Conservation (phyloP, 176 grass and related monocot genomes). For the Phragmites australis region DNA sequence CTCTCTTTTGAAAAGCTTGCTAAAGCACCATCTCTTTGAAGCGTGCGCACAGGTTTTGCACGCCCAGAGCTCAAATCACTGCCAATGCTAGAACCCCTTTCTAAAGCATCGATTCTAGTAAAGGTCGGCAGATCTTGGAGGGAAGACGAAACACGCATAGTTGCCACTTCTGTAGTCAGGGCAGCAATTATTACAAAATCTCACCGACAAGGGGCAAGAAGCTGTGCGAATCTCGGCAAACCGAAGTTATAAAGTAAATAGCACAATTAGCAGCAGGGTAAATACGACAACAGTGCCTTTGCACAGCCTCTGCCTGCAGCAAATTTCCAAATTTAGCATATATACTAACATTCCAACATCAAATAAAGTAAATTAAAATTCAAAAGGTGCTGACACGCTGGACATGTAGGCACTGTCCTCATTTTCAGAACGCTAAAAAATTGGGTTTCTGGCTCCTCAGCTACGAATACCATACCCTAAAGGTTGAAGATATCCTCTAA, state of each 20-base stretch:
- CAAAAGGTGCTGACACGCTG: background rate
- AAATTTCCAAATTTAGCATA: slow-evolving; percentile 23
- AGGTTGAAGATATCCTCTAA: background rate
- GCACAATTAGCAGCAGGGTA: background rate
- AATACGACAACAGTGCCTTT: slow-evolving; percentile 2
- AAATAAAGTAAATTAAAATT: background rate
- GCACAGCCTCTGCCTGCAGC: slow-evolving; percentile 22
- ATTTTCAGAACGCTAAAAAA: background rate
- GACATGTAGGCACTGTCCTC: background rate
- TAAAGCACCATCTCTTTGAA: slow-evolving; percentile 67
- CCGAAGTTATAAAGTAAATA: slow-evolving; percentile 35
- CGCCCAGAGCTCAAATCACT: slow-evolving; percentile 53
- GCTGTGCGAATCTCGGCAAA: background rate
- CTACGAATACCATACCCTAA: background rate
- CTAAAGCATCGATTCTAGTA: slow-evolving; percentile 59
- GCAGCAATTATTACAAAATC: slow-evolving; percentile 6
- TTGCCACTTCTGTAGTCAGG: slow-evolving; percentile 23
- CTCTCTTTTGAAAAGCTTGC: slow-evolving; percentile 94
- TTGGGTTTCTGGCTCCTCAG: background rate
- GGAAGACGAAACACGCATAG: slow-evolving; percentile 83
- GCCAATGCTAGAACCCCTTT: slow-evolving; percentile 55
- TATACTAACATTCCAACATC: background rate
- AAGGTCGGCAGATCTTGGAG: slow-evolving; percentile 85
- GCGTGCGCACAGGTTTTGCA: slow-evolving; percentile 58
- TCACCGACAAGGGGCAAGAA: slow-evolving; percentile 23